A percentile compares a stretch with the other conserved stretches of the same genome.
phyloP scores from a whole-genome alignment of 2,329 filamentous ascomycete genomes.

The Macrophomina tecta region DNA sequence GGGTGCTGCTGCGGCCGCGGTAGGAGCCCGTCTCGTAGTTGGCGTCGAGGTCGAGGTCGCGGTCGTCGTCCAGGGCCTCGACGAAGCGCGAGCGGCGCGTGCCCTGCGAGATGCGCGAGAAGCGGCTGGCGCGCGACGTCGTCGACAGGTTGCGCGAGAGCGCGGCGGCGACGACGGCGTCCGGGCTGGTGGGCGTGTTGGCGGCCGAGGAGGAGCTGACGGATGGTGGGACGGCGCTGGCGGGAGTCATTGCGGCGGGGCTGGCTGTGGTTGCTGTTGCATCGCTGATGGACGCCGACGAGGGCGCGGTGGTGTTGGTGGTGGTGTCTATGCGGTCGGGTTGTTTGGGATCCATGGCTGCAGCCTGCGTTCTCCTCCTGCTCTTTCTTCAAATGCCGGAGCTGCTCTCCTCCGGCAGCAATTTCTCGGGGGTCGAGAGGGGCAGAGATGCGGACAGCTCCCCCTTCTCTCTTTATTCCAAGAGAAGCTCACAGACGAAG shows the following conservation, averaged over 20 bases:
- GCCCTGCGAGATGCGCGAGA: conserved; percentile 16
- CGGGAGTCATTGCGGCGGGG: background rate
- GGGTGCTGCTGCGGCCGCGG: conserved; percentile 6
- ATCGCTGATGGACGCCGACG: background rate
- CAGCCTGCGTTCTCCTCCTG: background rate
- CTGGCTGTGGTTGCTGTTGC: background rate
- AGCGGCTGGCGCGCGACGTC: conserved; percentile 6
- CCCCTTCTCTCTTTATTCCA: background rate
- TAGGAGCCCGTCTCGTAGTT: background rate
- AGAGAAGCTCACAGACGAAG: background rate
- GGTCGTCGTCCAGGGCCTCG: conserved; percentile 14
- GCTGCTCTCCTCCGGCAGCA: background rate
- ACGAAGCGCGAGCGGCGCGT: conserved; percentile 24
- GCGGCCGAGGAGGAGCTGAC: background rate
- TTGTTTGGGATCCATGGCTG: background rate
- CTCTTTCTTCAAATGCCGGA: background rate
- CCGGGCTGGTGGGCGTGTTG: background rate
- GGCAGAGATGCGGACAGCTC: background rate
- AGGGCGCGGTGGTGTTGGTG: background rate
- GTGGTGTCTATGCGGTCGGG: conserved; percentile 17
- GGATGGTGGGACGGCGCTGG: background rate
- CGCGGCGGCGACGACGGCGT: background rate
- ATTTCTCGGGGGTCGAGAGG: background rate
- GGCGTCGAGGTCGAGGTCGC: conserved; percentile 3
- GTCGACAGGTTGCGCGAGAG: conserved; percentile 8